Base-by-base conservation (phyloP, 2,329 filamentous ascomycete genomes). In the Cladophialophora carrionii region DNA sequence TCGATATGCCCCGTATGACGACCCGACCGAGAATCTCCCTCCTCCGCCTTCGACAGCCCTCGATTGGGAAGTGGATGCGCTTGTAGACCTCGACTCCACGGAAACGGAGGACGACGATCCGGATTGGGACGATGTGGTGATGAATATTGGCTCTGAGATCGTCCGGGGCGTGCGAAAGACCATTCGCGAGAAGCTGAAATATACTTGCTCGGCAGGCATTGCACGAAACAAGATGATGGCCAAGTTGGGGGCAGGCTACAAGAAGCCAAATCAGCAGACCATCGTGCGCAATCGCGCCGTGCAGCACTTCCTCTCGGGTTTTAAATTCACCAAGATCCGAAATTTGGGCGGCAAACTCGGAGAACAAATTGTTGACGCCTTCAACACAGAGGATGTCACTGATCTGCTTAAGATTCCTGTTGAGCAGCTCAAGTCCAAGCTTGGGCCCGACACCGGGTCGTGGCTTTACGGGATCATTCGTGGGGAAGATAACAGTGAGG, bases 291-390 rank as follows among this genome's bases (percentile, higher is more conserved):
- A 91, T 74, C 87, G 92, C 54, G 94, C 94, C 0, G 83, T 92
- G 1, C 83, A 88, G 68, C 83, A 89, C 51, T 99, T 99, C 73
- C 80, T 99, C 49, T 85, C 85, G 8, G 86, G 86, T 17, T 92
- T 96, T 82, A 96, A 96, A 74, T 94, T 97, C 73, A 96, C 92
- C 17, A 96, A 96, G 77, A 95, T 99, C 61, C 86, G 94, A 17
- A 96, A 94, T 76, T 80, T 99, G n/a, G 95, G 95, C 31, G 95
- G 95, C 24, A 98, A 98, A 78, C 82, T 98, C 32, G 95, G 95
- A 4, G 91, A 96, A 59, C 90, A 96, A 70, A 86, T 96, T 8
- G 88, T 89, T 1, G 85, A 88, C n/a, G 84, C 84, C 17, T 98
- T 96, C 76, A 86, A 87, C 65, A 96, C 91, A 0, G 92, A 97